Evolutionary conservation across 2,329 filamentous ascomycete genomes (phyloP).

Genomic region (Ophiosphaerella korrae): DNA sequence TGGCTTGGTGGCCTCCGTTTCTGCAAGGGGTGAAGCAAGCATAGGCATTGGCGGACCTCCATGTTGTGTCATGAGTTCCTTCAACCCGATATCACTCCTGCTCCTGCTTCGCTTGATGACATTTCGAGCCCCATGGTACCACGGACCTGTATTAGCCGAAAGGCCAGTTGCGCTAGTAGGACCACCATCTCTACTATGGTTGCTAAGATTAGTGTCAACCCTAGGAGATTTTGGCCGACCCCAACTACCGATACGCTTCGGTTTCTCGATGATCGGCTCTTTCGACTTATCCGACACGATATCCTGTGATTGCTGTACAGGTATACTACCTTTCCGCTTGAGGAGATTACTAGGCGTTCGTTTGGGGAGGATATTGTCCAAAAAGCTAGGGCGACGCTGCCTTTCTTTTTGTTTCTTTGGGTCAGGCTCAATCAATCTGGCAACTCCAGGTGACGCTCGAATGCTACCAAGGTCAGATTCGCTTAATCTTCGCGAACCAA

Average conservation of each 20-base stretch:
- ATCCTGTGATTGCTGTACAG: conserved; percentile 35
- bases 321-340: conserved; percentile 54
- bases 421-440: conserved; percentile 64
- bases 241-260: conserved; percentile 50
- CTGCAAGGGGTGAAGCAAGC: conserved; percentile 54
- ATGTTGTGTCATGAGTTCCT: conserved; percentile 60
- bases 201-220: conserved; percentile 46
- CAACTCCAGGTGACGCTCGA: conserved; percentile 61
- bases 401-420: conserved; percentile 43
- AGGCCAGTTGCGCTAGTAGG: conserved; percentile 50
- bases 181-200: conserved; percentile 61
- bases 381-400: conserved; percentile 59
- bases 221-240: conserved; percentile 49
- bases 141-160: conserved; percentile 41
- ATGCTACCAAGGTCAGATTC: conserved; percentile 68
- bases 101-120: conserved; percentile 59
- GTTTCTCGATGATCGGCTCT: conserved; percentile 40
- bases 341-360: conserved; percentile 52
- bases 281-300: conserved; percentile 32
- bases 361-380: conserved; percentile 53
- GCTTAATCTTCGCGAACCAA: conserved; percentile 69
- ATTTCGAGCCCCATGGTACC: conserved; percentile 46
- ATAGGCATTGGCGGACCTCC: conserved; percentile 64
- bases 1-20: conserved; percentile 42
- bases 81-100: conserved; percentile 62